Evolutionary conservation across 768 basidiomycete genomes (phyloP).

Genomic region (Neoboletus subvelutipes): DNA sequence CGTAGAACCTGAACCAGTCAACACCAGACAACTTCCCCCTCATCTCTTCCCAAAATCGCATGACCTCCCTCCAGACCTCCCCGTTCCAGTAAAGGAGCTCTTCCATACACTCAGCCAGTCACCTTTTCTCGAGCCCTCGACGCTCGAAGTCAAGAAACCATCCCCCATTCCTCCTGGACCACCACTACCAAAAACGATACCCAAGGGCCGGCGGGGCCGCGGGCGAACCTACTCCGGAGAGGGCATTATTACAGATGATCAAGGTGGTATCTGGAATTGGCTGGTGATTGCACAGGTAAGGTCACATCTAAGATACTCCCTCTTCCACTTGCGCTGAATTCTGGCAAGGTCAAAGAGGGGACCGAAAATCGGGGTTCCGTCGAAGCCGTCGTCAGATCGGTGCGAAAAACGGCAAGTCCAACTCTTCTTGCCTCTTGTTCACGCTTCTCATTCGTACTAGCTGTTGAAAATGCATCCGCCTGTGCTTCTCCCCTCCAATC

Average conservation of each 20-base stretch:
- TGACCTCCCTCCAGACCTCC: slow-evolving; percentile 49
- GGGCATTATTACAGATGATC: slow-evolving; percentile 47
- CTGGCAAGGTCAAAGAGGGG: slow-evolving; percentile 73
- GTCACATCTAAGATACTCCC: background rate
- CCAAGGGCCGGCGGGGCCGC: slow-evolving; percentile 63
- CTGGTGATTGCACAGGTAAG: slow-evolving; percentile 68
- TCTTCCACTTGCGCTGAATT: background rate
- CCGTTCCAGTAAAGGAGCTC: slow-evolving; percentile 51
- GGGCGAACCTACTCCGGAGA: slow-evolving; percentile 70
- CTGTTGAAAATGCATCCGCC: slow-evolving; percentile 58
- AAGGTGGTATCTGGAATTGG: slow-evolving; percentile 74
- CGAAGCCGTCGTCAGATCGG: slow-evolving; percentile 66
- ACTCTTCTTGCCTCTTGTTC: background rate
- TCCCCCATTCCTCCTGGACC: slow-evolving; percentile 54
- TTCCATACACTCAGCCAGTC: slow-evolving; percentile 57
- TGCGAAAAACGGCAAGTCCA: slow-evolving; percentile 65
- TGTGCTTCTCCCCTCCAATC: slow-evolving; percentile 60
- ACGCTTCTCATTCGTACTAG: slow-evolving; percentile 36
- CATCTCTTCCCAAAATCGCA: slow-evolving; percentile 29
- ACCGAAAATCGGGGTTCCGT: slow-evolving; percentile 78
- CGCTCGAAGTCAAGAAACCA: slow-evolving; percentile 55
- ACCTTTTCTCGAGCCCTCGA: slow-evolving; percentile 65
- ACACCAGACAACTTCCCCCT: slow-evolving; percentile 22
- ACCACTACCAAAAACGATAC: slow-evolving; percentile 51
- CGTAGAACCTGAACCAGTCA: slow-evolving; percentile 45